Evolutionary conservation across 768 basidiomycete species (phyloP).

Genomic region (Rhodosporidiobolus sp.): DNA sequence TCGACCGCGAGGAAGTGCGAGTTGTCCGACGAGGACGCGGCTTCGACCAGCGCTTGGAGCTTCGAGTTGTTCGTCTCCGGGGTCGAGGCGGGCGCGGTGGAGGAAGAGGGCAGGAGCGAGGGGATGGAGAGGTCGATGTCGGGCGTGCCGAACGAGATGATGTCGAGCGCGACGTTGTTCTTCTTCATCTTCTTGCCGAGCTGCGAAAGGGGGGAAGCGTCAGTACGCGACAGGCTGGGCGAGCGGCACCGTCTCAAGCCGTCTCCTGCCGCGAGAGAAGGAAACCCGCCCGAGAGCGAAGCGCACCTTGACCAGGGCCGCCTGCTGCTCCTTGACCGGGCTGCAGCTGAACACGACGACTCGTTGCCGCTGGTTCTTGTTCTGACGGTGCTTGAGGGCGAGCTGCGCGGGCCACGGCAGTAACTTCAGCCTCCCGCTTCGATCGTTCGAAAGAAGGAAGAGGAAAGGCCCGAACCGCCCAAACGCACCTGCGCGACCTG

Average conservation of each 20-base stretch:
- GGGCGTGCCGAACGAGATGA: conserved; percentile 77
- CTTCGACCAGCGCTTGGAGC: conserved; percentile 77
- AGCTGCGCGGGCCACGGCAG: conserved; percentile 51
- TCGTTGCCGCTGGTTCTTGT: conserved; percentile 95
- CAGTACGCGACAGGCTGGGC: neutral
- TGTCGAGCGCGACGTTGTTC: conserved; percentile 95
- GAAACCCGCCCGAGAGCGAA: too few relatives aligned
- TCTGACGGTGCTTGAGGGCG: conserved; percentile 93
- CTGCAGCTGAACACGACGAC: conserved; percentile 92
- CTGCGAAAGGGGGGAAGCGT: conserved; percentile 62
- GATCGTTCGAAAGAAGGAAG: neutral
- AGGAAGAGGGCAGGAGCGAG: conserved; percentile 70
- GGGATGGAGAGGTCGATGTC: conserved; percentile 91
- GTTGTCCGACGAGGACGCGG: conserved; percentile 74
- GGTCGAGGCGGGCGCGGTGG: conserved; percentile 3
- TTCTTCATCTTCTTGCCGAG: conserved; percentile 98
- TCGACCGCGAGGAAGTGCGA: conserved; percentile 78
- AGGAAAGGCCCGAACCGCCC: too few relatives aligned
- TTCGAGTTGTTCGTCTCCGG: conserved; percentile 62
- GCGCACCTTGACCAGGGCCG: conserved; percentile 50
- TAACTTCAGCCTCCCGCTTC: too few relatives aligned
- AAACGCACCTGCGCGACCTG: conserved; percentile 71
- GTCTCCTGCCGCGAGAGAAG: neutral
- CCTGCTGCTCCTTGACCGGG: conserved; percentile 74
- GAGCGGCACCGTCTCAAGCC: neutral